Percentiles rank a stretch among this genome's conserved stretches.
phyloP scores from a whole-genome alignment of 176 grass and related monocot genomes.

The Areca catechu region DNA sequence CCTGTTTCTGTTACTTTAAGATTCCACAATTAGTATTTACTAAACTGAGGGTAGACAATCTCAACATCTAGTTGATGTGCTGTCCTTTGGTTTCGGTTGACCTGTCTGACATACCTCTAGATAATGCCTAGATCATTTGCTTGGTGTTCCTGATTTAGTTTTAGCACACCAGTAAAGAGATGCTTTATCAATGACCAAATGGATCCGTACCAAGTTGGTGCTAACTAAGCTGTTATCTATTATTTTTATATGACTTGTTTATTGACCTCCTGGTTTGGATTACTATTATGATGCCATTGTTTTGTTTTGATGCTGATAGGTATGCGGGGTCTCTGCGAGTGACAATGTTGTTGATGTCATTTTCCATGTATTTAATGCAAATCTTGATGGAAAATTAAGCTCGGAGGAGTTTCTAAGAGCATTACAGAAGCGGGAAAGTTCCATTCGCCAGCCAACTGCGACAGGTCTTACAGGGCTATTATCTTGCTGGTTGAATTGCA shows the following conservation, averaged over 20 bases:
- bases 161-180: too few relatives aligned
- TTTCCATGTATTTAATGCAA: slow-evolving; percentile 74
- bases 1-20: neutral
- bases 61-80: too few relatives aligned
- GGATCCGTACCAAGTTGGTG: too few relatives aligned
- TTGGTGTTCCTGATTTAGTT: too few relatives aligned
- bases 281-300: slow-evolving; percentile 11
- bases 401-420: slow-evolving; percentile 67
- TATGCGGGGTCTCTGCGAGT: slow-evolving; percentile 55
- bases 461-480: slow-evolving; percentile 36
- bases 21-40: neutral
- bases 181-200: too few relatives aligned
- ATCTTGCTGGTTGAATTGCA: slow-evolving; percentile 52
- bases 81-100: too few relatives aligned
- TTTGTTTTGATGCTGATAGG: slow-evolving; percentile 21
- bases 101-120: too few relatives aligned
- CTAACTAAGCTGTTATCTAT: neutral
- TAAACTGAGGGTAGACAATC: neutral
- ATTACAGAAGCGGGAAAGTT: slow-evolving; percentile 56
- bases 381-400: slow-evolving; percentile 68
- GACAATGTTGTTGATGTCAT: slow-evolving; percentile 75
- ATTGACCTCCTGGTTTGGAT: slow-evolving; percentile 1
- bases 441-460: slow-evolving; percentile 35
- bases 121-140: too few relatives aligned
- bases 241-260: neutral